Percentiles rank a stretch among this genome's conserved stretches.
These are phyloP conservation scores for Allantophomopsis cytisporea DNA, from an alignment of 2,329 filamentous ascomycete genomes.

Conservation along the genomic window DNA sequence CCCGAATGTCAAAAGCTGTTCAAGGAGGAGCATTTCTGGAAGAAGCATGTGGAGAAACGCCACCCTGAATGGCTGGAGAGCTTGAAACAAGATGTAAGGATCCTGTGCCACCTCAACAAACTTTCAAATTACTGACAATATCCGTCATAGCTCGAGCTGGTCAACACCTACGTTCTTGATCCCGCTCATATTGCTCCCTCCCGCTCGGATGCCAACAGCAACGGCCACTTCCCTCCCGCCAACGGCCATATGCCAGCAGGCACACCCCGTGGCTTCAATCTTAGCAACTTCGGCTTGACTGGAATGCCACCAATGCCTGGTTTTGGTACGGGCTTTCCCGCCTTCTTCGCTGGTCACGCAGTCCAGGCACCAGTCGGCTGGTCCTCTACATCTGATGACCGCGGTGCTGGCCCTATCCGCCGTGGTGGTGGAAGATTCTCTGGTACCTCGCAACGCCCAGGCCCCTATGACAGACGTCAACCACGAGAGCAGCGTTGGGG, in stretches of 20 bases:
- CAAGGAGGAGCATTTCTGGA: slow-evolving; percentile 95
- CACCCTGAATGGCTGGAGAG: slow-evolving; percentile 77
- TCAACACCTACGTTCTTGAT: slow-evolving; percentile 90
- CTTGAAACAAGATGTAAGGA: slow-evolving; percentile 69
- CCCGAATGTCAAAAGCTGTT: slow-evolving; percentile 94
- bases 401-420: slow-evolving; percentile 52
- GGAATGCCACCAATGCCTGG: slow-evolving; percentile 42
- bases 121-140: slow-evolving; percentile 14
- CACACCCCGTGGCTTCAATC: slow-evolving; percentile 83
- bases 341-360: slow-evolving; percentile 39
- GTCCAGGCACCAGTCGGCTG: slow-evolving; percentile 29
- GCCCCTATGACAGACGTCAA: slow-evolving; percentile 59
- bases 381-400: slow-evolving; percentile 33
- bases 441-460: slow-evolving; percentile 36
- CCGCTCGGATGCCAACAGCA: slow-evolving; percentile 85
- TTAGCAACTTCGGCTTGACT: slow-evolving; percentile 56
- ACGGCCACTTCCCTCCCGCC: slow-evolving; percentile 81
- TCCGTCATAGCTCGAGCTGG: slow-evolving; percentile 58
- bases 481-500: slow-evolving; percentile 36
- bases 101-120: background rate
- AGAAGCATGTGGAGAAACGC: slow-evolving; percentile 94
- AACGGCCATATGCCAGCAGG: slow-evolving; percentile 66
- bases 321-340: slow-evolving; percentile 37
- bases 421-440: slow-evolving; percentile 51
- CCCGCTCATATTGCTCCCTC: slow-evolving; percentile 90